Evolutionary conservation across 202 grass and related monocot genomes (phyloP).

Genomic region (Brachypodium distachyon): DNA sequence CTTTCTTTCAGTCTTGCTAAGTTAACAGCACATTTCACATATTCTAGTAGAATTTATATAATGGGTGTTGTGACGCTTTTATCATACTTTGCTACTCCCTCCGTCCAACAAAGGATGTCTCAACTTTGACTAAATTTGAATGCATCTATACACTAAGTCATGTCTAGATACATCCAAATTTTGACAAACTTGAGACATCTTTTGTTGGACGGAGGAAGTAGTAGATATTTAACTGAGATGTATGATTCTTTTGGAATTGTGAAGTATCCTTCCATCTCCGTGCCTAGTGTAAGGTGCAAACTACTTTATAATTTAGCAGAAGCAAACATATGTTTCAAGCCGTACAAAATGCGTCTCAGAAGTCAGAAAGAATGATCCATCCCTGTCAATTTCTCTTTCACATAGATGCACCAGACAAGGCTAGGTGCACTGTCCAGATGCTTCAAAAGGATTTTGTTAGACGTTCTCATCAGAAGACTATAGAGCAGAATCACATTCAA

Average conservation of each 20-base stretch:
- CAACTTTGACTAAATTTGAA: too few species aligned
- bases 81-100: not conserved
- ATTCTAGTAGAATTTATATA: not conserved
- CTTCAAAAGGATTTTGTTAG: not conserved
- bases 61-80: not conserved
- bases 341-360: not conserved
- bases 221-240: not conserved
- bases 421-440: not conserved
- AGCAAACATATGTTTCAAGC: not conserved
- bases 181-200: too few species aligned
- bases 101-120: too few species aligned
- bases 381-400: not conserved
- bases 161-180: too few species aligned
- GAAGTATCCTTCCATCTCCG: not conserved
- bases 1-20: conserved; percentile 6
- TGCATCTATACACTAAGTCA: too few species aligned
- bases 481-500: not conserved
- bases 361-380: not conserved
- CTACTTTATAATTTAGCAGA: conserved; percentile 7
- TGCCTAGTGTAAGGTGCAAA: not conserved
- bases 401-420: not conserved
- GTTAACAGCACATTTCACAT: conserved; percentile 2
- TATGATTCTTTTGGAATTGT: not conserved
- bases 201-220: too few species aligned
- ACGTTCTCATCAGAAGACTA: not conserved